Conservation (phyloP, 805 yeast species). For the Phaffomyces opuntiae region DNA sequence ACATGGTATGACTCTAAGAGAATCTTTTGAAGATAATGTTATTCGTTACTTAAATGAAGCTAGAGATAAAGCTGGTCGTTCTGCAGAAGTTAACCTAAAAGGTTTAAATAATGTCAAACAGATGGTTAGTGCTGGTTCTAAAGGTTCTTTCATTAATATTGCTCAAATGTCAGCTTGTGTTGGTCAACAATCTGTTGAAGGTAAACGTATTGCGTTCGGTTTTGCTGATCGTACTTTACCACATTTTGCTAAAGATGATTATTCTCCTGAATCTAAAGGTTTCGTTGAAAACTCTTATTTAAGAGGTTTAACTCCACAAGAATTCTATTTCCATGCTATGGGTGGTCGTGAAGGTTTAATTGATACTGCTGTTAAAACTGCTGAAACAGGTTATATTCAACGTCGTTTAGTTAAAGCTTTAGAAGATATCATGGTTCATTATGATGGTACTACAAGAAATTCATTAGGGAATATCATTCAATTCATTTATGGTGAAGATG, state of each 20-base stretch:
- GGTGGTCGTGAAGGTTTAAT: constrained; percentile 99
- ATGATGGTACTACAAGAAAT: constrained; percentile 97
- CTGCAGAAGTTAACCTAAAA: constrained; percentile 93
- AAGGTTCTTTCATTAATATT: constrained; percentile 97
- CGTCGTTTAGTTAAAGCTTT: constrained; percentile 95
- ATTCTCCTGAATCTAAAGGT: constrained; percentile 97
- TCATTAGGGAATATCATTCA: constrained; percentile 95
- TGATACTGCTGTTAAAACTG: constrained; percentile 99
- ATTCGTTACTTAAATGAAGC: constrained; percentile 94
- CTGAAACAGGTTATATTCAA: constrained; percentile 97
- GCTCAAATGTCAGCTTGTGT: constrained; percentile 99
- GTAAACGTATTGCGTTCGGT: constrained; percentile 98
- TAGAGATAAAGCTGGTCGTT: constrained; percentile 98
- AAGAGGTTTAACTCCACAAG: constrained; percentile 97
- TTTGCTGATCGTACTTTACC: constrained; percentile 95
- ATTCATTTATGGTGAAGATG: constrained; percentile 98
- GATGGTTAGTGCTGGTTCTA: constrained; percentile 98
- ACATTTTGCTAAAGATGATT: constrained; percentile 97
- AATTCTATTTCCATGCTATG: constrained; percentile 98
- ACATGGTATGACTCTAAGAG: constrained; percentile 99
- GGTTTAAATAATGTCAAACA: constrained; percentile 95
- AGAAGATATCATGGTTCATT: constrained; percentile 96
- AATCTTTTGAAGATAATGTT: constrained; percentile 95
- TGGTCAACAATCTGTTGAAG: constrained; percentile 99
- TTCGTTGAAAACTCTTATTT: constrained; percentile 95